A percentile compares a stretch with the other conserved stretches of the same genome.
These are phyloP conservation scores for Nigrograna mackinnonii DNA, from an alignment of 2,329 filamentous ascomycete species.

Conservation along the genomic window DNA sequence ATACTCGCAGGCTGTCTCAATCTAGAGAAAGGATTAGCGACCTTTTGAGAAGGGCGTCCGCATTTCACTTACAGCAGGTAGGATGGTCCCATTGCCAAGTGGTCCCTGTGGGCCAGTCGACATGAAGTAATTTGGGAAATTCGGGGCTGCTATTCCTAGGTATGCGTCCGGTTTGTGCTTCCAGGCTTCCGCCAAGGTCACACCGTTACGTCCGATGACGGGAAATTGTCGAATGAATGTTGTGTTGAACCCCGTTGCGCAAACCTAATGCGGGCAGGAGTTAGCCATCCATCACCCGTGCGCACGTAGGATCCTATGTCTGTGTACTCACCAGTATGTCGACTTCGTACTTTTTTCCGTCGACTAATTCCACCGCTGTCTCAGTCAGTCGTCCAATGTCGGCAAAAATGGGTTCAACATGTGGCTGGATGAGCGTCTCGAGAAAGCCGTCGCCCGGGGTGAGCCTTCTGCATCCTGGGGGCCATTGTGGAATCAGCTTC, in stretches of 20 bases:
- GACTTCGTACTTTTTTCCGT: conserved; percentile 12
- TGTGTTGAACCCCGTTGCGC: conserved; percentile 43
- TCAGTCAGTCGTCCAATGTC: background rate
- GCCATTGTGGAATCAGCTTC: conserved; percentile 30
- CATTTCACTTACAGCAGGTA: too few relatives aligned
- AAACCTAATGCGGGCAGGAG: too few relatives aligned
- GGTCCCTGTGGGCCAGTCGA: background rate
- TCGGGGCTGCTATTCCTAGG: background rate
- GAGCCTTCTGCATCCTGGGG: conserved; percentile 2
- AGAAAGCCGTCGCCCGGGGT: conserved; percentile 17
- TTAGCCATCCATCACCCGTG: too few relatives aligned
- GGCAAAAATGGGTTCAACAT: conserved; percentile 34
- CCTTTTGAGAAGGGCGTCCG: too few relatives aligned
- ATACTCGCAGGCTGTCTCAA: too few relatives aligned
- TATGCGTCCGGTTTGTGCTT: background rate
- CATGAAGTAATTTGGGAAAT: background rate
- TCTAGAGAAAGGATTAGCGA: too few relatives aligned
- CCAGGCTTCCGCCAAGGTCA: background rate
- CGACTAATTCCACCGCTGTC: conserved; percentile 15
- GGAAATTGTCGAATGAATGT: background rate
- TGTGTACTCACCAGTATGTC: conserved; percentile 40
- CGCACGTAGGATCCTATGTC: too few relatives aligned
- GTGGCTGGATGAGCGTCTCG: conserved; percentile 34
- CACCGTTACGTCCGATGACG: background rate
- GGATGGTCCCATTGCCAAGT: background rate